Conservation (phyloP, 2,329 filamentous ascomycete species). For the Pseudogymnoascus pannorum region DNA sequence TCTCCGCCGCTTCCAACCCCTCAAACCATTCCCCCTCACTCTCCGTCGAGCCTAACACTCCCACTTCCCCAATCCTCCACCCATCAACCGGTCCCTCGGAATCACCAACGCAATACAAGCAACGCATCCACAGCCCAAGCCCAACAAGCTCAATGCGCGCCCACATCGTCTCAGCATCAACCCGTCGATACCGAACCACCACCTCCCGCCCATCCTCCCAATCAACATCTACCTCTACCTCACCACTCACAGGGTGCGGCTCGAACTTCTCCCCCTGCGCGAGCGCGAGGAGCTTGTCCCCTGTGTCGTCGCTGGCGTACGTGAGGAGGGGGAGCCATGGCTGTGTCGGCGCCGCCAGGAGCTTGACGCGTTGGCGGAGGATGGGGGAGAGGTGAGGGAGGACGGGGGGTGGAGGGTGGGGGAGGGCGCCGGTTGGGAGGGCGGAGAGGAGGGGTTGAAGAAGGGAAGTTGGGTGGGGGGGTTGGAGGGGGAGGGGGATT, state of each 20-base stretch:
- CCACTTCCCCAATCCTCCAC: constrained; percentile 68
- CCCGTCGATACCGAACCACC: constrained; percentile 54
- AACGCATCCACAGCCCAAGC: constrained; percentile 55
- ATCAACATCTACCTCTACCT: constrained; percentile 68
- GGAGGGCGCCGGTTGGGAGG: constrained; percentile 16
- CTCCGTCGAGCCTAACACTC: constrained; percentile 47
- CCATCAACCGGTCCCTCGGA: constrained; percentile 51
- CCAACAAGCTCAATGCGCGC: constrained; percentile 54
- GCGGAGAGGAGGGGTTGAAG: constrained; percentile 3
- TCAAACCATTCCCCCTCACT: constrained; percentile 44
- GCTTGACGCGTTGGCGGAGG: constrained; percentile 56
- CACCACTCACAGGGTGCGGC: constrained; percentile 74
- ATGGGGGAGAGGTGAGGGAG: constrained; percentile 58
- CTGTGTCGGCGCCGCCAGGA: constrained; percentile 52
- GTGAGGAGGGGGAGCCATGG: constrained; percentile 69
- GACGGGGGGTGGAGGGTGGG: constrained; percentile 47
- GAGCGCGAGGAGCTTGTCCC: constrained; percentile 49
- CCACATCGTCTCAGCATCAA: constrained; percentile 71
- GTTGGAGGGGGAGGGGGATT: not conserved
- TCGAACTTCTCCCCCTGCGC: constrained; percentile 59
- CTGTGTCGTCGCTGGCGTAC: constrained; percentile 48
- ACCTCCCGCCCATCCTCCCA: constrained; percentile 56
- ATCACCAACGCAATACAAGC: constrained; percentile 59
- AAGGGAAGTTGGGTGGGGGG: not conserved
- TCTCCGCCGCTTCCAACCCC: constrained; percentile 55